phyloP scores from a whole-genome alignment of 1,139 yeast species.

The Geotrichum aggregatum region DNA sequence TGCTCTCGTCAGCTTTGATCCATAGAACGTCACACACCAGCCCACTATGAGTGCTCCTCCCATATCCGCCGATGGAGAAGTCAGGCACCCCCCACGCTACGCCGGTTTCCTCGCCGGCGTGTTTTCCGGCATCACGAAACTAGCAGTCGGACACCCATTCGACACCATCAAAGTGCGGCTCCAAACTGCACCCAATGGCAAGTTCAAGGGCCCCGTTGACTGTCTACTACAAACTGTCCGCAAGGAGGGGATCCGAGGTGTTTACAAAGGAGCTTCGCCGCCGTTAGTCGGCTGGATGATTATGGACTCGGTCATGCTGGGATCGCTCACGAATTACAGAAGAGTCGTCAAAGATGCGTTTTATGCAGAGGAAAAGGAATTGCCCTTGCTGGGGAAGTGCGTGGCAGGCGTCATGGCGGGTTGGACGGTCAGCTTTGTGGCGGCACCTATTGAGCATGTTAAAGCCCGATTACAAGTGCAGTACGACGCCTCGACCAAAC shows the following conservation, averaged over 20 bases:
- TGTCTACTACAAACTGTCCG: constrained; percentile 67
- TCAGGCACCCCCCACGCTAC: constrained; percentile 19
- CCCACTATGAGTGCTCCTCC: constrained; percentile 17
- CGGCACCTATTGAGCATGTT: constrained; percentile 88
- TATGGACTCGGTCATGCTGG: constrained; percentile 83
- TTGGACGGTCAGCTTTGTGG: constrained; percentile 86
- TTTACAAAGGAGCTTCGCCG: constrained; percentile 87
- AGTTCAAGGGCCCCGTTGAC: constrained; percentile 78
- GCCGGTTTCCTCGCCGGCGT: constrained; percentile 81
- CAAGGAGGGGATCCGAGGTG: constrained; percentile 71
- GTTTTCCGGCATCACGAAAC: constrained; percentile 80
- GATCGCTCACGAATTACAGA: constrained; percentile 75
- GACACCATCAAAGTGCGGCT: constrained; percentile 85
- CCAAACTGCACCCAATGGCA: constrained; percentile 70
- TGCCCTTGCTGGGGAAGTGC: constrained; percentile 72
- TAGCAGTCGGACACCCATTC: constrained; percentile 89
- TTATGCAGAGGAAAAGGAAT: constrained; percentile 51
- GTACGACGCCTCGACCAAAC: constrained; percentile 68
- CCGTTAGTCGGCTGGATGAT: constrained; percentile 90
- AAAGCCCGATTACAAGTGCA: constrained; percentile 88
- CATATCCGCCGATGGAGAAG: constrained; percentile 7
- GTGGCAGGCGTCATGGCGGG: constrained; percentile 78
- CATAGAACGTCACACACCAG: background rate
- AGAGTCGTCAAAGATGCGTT: constrained; percentile 60
- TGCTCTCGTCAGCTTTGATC: background rate